Conservation (phyloP, 192 early-diverging fungal species). For the Coemansia sp. region DNA sequence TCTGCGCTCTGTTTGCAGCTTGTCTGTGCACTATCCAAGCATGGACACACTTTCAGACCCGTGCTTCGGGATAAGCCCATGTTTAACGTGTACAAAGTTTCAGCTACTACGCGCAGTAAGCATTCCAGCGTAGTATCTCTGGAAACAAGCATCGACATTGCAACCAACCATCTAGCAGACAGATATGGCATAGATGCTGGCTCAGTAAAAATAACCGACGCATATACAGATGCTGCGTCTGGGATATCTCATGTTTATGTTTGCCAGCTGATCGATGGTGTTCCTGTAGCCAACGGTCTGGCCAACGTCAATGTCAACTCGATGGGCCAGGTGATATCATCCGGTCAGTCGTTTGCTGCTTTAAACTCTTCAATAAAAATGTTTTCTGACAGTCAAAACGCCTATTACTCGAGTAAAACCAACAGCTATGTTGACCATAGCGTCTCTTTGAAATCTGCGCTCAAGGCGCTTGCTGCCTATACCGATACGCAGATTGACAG, state of each 20-base stretch:
- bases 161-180: conserved; percentile 9
- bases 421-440: not conserved
- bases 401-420: not conserved
- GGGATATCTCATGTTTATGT: conserved; percentile 85
- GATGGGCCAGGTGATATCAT: conserved; percentile 68
- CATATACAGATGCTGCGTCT: conserved; percentile 69
- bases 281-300: conserved; percentile 79
- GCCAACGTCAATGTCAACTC: conserved; percentile 79
- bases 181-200: conserved; percentile 13
- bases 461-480: not conserved
- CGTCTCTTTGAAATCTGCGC: not conserved
- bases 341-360: conserved; percentile 67
- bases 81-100: not conserved
- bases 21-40: too few species aligned
- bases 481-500: not conserved
- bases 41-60: not conserved
- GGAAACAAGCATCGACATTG: conserved; percentile 5
- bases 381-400: not conserved
- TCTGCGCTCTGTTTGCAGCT: too few species aligned
- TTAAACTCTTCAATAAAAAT: not conserved
- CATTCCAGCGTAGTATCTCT: not conserved
- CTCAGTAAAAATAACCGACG: conserved; percentile 59
- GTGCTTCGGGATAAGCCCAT: not conserved
- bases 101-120: not conserved
- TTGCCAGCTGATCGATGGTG: conserved; percentile 68